These are phyloP conservation scores for Sicyos edulis DNA, from an alignment of 306 rosid species.

Conservation along the genomic window DNA sequence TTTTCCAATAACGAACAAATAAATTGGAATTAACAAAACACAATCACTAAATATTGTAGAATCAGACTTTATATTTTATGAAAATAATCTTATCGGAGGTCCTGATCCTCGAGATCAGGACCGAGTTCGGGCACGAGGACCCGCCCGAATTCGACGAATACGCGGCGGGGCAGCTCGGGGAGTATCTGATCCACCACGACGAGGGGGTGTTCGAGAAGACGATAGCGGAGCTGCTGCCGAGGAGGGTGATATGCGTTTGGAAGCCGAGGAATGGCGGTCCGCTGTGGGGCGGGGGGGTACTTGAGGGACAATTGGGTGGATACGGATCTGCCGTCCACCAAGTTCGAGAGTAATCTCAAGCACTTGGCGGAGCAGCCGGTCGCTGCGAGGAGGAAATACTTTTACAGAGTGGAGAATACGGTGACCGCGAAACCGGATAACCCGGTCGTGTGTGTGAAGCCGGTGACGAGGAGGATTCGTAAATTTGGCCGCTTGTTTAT, in stretches of 20 bases:
- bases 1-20: too few species aligned
- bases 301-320: conserved; percentile 74
- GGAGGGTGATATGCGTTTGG: conserved; percentile 74
- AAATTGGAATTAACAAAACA: too few species aligned
- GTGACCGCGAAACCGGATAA: conserved; percentile 74
- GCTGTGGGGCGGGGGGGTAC: conserved; percentile 58
- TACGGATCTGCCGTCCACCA: conserved; percentile 82
- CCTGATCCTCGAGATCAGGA: conserved; percentile 72
- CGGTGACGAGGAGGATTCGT: conserved; percentile 67
- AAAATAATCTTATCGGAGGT: too few species aligned
- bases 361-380: conserved; percentile 58
- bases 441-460: conserved; percentile 65
- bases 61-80: too few species aligned
- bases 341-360: conserved; percentile 70
- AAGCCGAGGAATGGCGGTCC: conserved; percentile 70
- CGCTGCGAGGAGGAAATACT: conserved; percentile 50
- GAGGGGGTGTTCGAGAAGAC: conserved; percentile 55
- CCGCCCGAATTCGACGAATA: conserved; percentile 70
- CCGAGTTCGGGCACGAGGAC: conserved; percentile 73
- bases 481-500: conserved; percentile 64
- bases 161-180: conserved; percentile 52
- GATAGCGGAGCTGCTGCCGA: conserved; percentile 54
- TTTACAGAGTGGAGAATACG: conserved; percentile 88
- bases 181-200: conserved; percentile 56
- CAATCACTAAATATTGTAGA: too few species aligned